Evolutionary conservation across 1,139 yeast genomes (phyloP), one percentile per base, ranked within the genome.

Genomic region (Scheffersomyces parashehatae): DNA sequence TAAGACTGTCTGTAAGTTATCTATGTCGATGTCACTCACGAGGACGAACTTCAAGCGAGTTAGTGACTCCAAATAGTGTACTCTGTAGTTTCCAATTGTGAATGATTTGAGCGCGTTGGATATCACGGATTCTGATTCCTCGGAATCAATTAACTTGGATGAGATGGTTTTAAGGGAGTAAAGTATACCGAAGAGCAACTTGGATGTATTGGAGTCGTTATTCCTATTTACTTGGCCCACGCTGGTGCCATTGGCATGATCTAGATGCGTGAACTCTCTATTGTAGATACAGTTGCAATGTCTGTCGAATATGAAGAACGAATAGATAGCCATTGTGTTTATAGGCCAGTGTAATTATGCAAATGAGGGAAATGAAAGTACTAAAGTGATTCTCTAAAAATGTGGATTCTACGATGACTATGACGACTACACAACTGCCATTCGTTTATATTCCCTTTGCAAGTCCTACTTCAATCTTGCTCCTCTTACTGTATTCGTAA

Each of bases 261-360:
- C 45, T 31, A 54, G 47, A 43, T 56, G 62, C 15, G 63, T 70
- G 72, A 79, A 86, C 58, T 85, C 90, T 36, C 93, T 67, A 53
- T 76, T 79, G 64, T 81, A 87, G 34, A 87, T 79, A 58, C 95
- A 87, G 52, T 82, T 82, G 67, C 96, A 88, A 62, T 91, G 97
- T 59, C 95, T 79, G 60, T 91, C 97, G 60, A 85, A 91, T 43
- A 91, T 79, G 83, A 90, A 87, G 61, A 90, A 86, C 7, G 96
- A 86, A 65, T 85, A 85, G 42, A 89, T 82, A 14, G 45, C 37
- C 45, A 43, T 42, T 6, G 26, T 6, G 26, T 20, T 20, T 20
- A 20, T 8, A 20, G 26, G 7, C 26, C 26, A 20, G 26, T 20
- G 26, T 20, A 6, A 8, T 20, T 20, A 20, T 20, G 26, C 26